Base-by-base conservation (phyloP, 2,329 filamentous ascomycete genomes). In the Arthrobotrys sphaeroides region DNA sequence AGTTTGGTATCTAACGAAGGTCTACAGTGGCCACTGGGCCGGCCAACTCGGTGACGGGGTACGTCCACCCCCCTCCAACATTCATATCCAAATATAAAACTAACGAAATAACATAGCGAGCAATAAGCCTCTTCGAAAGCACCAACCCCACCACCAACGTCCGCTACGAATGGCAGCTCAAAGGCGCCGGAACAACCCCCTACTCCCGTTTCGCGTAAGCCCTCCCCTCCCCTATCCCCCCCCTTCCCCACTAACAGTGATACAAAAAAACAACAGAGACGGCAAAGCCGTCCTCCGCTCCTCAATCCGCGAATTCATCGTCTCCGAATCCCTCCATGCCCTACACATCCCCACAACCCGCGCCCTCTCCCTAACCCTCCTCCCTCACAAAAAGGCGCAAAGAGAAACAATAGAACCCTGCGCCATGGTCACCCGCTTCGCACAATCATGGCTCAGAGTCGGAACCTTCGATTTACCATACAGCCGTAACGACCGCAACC, bases 381-480 rank as follows among this genome's bases (percentile, higher is more conserved):
- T 93, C 12, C 92, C 92, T 0, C 86, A 92, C 60, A 86, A 87
- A 28, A 89, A 87, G 77, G 94, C 97, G 0, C 82, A 89, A 33
- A 87, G 95, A 67, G 95, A 99, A 84, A 88, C 87, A 2, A 83
- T 91, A 1, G 95, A 99, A 82, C 93, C 94, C 0, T 94, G 93
- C 12, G 95, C 95, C 7, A 95, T 99, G 74, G 95, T 99, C 10
- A 87, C 92, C 26, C 89, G 95, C 9, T 97, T 97, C 80, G 95
- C 95, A 0, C 89, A 97, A 82, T 90, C 88, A 16, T 99, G 95
- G 95, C 83, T 99, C 49, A 87, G 95, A 22, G 89, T 99, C 59
- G 95, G 95, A n/a, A 98, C 91, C 18, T 99, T 99, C 81, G 96
- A 99, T 80, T 87, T 99, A n/a, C 86, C 94, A 6, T 89, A 93